Base-by-base conservation (phyloP, 345 rosid genomes). In the Mangifera indica region DNA sequence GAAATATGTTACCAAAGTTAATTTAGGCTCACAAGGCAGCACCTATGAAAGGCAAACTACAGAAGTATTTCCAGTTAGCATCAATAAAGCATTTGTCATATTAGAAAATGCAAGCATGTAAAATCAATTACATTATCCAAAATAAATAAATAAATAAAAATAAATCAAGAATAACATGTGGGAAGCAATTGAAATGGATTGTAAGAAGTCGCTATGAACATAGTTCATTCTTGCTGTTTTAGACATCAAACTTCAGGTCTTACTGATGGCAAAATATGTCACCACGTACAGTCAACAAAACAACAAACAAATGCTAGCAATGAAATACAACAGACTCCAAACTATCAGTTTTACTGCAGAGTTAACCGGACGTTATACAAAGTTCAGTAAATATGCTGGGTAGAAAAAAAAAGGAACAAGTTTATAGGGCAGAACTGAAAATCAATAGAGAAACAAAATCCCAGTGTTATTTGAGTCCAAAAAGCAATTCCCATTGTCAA, bases 391-490 rank as follows among this genome's bases (percentile, higher is more conserved):
- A 10, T 58, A 56, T 32, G 37, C 1, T 13, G 4, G 32, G 10
- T 5, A 0, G 34, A 34, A 20, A 3, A 25, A 3, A 25, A 57
- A 49, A 1, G 20, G 25, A 24, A 59, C 37, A 57, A 57, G 12
- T 12, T 37, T 7, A 0, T 3, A 25, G 59, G 12, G 10, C 45
- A 69, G 14, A 61, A 52, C 71, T 60, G 17, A 8, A 37, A 29
- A 53, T 13, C 20, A 26, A 37, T 32, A 71, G n/a, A 52, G n/a
- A 60, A 52, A 44, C 62, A 69, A 64, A 45, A 37, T 75, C 64
- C 57, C 82, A 74, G 63, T 48, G 66, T 26, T 52, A 5, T 37
- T 70, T 51, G 69, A 24, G 73, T 66, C 69, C 71, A 54, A 54
- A 20, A 60, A 79, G 61, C 70, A 66, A 37, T 67, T 42, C 34